Base-by-base conservation (phyloP, 805 yeast species). In the Metschnikowia sp. region DNA sequence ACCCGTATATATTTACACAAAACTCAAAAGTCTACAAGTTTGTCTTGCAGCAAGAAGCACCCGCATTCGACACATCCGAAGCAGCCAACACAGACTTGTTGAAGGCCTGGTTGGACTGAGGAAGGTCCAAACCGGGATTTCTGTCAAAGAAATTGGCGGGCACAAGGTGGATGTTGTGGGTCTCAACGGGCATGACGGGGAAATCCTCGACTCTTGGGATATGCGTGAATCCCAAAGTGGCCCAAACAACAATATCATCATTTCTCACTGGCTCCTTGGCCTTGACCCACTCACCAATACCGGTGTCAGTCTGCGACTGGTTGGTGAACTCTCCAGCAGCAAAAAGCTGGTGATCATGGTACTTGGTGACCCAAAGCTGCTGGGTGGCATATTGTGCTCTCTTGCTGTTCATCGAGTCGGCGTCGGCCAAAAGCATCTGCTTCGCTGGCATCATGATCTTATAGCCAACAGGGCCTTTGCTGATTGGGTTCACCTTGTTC, bases 161-260 rank as follows among this genome's bases (percentile, higher is more conserved):
- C 39, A 77, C 75, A 48, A 86, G 75, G 49, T 79, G 75, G 56
- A 86, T 82, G 56, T 63, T 68, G 71, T 84, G 82, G 53, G 82
- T 82, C 69, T 86, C 95, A 48, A 84, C 87, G 32, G 94, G 91
- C 95, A 86, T 86, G 44, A 86, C 91, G 41, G 95, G 95, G 84
- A 87, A 86, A 66, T 86, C 92, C 70, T 86, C 95, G 33, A 84
- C 82, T 60, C 88, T 78, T 58, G 94, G 94, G 59, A 86, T 79
- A 63, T 86, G 95, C 3, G 92, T 86, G 71, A 86, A 78, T 28
- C 88, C 90, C 63, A 86, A 64, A 39, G 94, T 86, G 54, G 87
- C 86, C 91, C 92, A 86, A 38, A 86, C 84, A 50, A 86, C 89
- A 48, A 81, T 64, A 57, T 86, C 91, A 15, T 83, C 83, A 65